Conservation (phyloP, 2,329 filamentous ascomycete genomes). For the Colletotrichum limetticola region DNA sequence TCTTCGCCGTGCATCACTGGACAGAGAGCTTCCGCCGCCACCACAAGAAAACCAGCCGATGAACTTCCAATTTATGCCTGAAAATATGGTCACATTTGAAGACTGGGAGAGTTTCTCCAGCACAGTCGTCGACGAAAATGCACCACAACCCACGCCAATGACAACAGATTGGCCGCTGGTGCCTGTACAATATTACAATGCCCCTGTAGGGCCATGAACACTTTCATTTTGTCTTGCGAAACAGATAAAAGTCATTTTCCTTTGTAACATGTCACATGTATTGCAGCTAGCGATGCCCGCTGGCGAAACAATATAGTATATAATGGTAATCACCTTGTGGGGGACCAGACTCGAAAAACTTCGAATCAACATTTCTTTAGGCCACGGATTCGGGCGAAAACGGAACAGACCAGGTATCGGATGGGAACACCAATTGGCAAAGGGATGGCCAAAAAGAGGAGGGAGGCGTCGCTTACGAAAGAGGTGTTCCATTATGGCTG, state of each 20-base stretch:
- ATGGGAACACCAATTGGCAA: conserved; percentile 31
- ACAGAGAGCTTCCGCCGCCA: conserved; percentile 36
- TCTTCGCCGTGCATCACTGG: conserved; percentile 31
- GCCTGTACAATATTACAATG: conserved; percentile 39
- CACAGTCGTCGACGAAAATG: conserved; percentile 46
- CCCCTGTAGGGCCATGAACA: conserved; percentile 35
- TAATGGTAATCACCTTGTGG: conserved; percentile 37
- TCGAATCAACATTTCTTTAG: conserved; percentile 24
- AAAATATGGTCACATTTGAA: conserved; percentile 48
- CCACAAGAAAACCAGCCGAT: conserved; percentile 42
- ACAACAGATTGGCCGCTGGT: conserved; percentile 40
- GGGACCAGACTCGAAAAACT: conserved; percentile 27
- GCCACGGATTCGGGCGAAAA: conserved; percentile 27
- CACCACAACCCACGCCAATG: conserved; percentile 35
- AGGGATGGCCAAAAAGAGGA: conserved; percentile 21
- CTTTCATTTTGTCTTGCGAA: conserved; percentile 3
- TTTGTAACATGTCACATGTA: conserved; percentile 35
- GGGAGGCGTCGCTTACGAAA: conserved; percentile 29
- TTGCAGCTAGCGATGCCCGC: conserved; percentile 25
- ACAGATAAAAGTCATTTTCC: conserved; percentile 26
- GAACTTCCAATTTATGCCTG: conserved; percentile 56
- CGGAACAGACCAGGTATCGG: conserved; percentile 17
- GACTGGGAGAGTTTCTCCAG: conserved; percentile 54
- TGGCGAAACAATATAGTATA: conserved; percentile 35
- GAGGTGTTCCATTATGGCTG: conserved; percentile 31